A percentile compares a stretch with the other conserved stretches of the same genome.
phyloP scores from a whole-genome alignment of 768 basidiomycete genomes.

The Phallus indusiatus region DNA sequence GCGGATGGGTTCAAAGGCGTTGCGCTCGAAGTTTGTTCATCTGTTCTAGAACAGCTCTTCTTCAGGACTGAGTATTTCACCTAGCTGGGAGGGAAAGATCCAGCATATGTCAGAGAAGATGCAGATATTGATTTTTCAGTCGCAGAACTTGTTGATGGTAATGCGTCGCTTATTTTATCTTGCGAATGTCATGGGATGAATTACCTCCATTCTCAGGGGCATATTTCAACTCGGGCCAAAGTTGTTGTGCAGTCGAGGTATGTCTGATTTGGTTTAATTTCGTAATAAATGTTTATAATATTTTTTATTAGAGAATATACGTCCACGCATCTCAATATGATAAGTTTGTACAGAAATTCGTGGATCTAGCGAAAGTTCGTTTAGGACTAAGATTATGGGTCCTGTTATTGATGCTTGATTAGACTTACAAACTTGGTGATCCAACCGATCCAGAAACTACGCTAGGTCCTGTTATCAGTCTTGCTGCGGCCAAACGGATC shows the following conservation, averaged over 20 bases:
- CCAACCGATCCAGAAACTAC: conserved; percentile 66
- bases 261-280: conserved; percentile 9
- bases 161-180: conserved; percentile 10
- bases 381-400: background rate
- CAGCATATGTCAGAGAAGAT: conserved; percentile 87
- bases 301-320: conserved; percentile 64
- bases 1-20: conserved; percentile 77
- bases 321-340: conserved; percentile 83
- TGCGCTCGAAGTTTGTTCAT: conserved; percentile 56
- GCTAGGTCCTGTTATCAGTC: conserved; percentile 87
- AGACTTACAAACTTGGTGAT: conserved; percentile 83
- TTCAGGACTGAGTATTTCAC: background rate
- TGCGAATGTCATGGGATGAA: background rate
- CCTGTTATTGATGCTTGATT: background rate
- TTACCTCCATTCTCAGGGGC: conserved; percentile 42
- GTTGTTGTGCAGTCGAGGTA: conserved; percentile 90
- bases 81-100: conserved; percentile 94
- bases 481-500: conserved; percentile 78
- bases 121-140: conserved; percentile 78
- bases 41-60: background rate
- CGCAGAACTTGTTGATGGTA: conserved; percentile 85
- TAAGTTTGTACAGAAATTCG: conserved; percentile 64
- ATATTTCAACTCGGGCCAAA: conserved; percentile 97
- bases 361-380: conserved; percentile 59
- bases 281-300: background rate